phyloP scores from a whole-genome alignment of 345 rosid species.

The Bretschneidera sinensis region DNA sequence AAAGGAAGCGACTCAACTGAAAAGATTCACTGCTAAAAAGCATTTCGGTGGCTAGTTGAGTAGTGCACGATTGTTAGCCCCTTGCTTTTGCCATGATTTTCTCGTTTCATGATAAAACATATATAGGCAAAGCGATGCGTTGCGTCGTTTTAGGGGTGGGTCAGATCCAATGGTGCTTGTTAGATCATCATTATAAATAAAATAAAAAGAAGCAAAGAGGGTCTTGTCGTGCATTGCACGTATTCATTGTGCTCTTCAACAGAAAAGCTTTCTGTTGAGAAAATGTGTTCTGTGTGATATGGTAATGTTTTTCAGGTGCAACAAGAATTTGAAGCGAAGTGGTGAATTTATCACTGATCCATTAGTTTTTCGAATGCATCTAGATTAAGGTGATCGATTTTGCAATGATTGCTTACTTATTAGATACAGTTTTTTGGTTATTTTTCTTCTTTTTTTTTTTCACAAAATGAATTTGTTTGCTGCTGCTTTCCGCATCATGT shows the following conservation, averaged over 20 bases:
- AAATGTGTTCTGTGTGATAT: conserved; percentile 25
- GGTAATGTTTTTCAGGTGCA: conserved; percentile 20
- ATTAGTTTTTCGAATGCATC: too few species aligned
- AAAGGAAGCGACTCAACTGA: background rate
- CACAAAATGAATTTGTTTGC: background rate
- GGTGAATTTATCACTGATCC: background rate
- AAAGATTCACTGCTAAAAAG: background rate
- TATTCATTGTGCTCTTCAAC: conserved; percentile 21
- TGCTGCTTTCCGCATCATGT: background rate
- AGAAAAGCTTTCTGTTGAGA: conserved; percentile 30
- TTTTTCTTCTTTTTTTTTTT: background rate
- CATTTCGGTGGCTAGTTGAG: conserved; percentile 6
- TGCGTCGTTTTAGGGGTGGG: background rate
- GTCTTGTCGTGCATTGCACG: conserved; percentile 24
- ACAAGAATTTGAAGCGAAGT: conserved; percentile 1
- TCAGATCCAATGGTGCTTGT: background rate
- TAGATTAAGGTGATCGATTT: background rate
- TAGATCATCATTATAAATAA: background rate
- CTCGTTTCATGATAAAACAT: too few species aligned
- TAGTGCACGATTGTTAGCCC: background rate
- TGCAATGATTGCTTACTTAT: background rate
- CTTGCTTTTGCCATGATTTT: too few species aligned
- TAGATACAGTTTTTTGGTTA: too few species aligned
- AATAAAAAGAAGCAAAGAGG: background rate
- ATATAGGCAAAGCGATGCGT: background rate